Conservation (phyloP, 2,329 filamentous ascomycete genomes). For the Aspergillus terreus region DNA sequence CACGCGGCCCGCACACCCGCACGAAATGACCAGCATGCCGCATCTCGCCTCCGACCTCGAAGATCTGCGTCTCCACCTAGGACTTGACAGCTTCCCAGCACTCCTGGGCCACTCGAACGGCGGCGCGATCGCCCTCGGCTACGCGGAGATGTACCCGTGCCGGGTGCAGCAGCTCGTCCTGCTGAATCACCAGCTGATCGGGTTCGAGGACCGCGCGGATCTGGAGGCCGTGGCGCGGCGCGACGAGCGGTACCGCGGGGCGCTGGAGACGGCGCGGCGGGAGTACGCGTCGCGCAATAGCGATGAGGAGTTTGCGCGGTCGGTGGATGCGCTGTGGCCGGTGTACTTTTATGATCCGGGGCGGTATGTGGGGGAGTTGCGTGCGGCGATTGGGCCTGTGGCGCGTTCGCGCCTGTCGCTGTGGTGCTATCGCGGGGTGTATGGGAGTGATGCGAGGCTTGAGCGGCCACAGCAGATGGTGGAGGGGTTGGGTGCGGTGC, state of each 20-base stretch:
- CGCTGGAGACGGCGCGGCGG: not conserved
- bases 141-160: constrained; percentile 21
- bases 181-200: constrained; percentile 20
- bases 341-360: constrained; percentile 23
- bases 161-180: constrained; percentile 22
- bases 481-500: constrained; percentile 16
- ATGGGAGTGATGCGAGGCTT: constrained; percentile 6
- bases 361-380: constrained; percentile 8
- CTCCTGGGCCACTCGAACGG: constrained; percentile 26
- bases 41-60: constrained; percentile 19
- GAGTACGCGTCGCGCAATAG: constrained; percentile 1
- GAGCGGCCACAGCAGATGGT: constrained; percentile 16
- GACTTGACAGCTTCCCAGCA: constrained; percentile 14
- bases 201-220: constrained; percentile 5
- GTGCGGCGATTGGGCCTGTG: constrained; percentile 12
- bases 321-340: constrained; percentile 15
- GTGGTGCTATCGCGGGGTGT: constrained; percentile 13
- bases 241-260: not conserved
- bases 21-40: constrained; percentile 17
- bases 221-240: not conserved
- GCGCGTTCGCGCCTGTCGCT: constrained; percentile 2
- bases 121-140: constrained; percentile 24
- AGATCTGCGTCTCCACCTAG: constrained; percentile 20
- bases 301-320: constrained; percentile 17
- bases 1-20: not conserved